These are phyloP conservation scores for Tanacetum coccineum DNA, from an alignment of 129 eudicot species.

Conservation along the genomic window DNA sequence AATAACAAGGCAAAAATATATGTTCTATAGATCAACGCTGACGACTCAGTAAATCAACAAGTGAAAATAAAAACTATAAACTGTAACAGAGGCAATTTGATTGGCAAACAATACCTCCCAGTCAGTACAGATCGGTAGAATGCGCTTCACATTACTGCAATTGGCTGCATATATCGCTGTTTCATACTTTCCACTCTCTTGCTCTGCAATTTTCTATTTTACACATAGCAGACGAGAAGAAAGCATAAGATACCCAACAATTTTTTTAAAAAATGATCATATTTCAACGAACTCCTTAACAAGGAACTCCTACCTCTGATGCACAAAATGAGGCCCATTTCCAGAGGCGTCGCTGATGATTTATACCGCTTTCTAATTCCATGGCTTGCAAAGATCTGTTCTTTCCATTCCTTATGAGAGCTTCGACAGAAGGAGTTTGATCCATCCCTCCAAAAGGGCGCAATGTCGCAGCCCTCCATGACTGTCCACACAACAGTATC, in stretches of 20 bases:
- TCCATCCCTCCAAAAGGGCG: constrained; percentile 74
- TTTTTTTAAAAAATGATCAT: not conserved
- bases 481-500: constrained; percentile 38
- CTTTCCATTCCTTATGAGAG: constrained; percentile 71
- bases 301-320: constrained; percentile 63
- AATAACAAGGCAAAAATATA: too few relatives aligned
- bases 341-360: constrained; percentile 89
- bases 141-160: constrained; percentile 86
- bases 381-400: constrained; percentile 83
- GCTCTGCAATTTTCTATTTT: constrained; percentile 83
- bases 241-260: not conserved
- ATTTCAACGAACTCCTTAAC: not conserved
- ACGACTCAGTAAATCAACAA: too few relatives aligned
- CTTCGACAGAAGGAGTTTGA: constrained; percentile 66
- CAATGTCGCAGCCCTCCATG: constrained; percentile 94
- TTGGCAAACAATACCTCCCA: constrained; percentile 75
- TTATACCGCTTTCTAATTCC: constrained; percentile 89
- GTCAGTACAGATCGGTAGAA: constrained; percentile 76
- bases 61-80: too few relatives aligned
- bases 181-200: constrained; percentile 92
- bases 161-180: constrained; percentile 79
- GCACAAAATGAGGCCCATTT: constrained; percentile 97
- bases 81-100: not conserved
- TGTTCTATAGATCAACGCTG: too few relatives aligned
- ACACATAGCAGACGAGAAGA: not conserved